phyloP scores from a whole-genome alignment of 2,329 filamentous ascomycete genomes.

The Phaeosphaeria sp. region DNA sequence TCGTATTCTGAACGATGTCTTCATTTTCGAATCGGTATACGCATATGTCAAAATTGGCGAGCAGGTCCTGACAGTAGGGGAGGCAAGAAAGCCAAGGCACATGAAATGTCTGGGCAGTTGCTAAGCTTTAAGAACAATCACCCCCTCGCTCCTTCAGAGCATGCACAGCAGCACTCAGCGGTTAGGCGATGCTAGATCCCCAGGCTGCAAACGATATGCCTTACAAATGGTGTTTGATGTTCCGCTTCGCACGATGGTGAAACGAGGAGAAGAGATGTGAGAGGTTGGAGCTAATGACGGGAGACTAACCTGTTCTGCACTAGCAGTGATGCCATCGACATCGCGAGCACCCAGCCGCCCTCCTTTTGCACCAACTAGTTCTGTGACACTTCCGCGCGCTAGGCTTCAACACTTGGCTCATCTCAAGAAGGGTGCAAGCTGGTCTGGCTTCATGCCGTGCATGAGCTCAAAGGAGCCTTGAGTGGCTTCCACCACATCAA shows the following conservation, averaged over 20 bases:
- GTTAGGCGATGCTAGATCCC: neutral
- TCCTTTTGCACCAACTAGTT: neutral
- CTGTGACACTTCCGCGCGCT: neutral
- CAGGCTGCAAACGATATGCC: slow-evolving; percentile 1
- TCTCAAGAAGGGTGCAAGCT: neutral
- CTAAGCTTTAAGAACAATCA: slow-evolving; percentile 2
- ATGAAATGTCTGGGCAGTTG: neutral
- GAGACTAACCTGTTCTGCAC: neutral
- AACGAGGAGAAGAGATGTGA: neutral
- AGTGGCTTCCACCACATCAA: no score
- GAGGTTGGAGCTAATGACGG: neutral
- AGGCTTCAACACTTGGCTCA: neutral
- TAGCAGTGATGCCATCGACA: neutral
- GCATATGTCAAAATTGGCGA: neutral
- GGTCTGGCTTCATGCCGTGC: neutral
- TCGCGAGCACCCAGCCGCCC: neutral
- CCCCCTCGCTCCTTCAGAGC: neutral
- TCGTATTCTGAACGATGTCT: neutral
- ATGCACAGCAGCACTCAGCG: neutral
- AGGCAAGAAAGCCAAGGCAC: slow-evolving; percentile 1
- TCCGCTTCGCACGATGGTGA: slow-evolving; percentile 4
- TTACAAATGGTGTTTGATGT: slow-evolving; percentile 9
- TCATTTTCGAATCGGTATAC: neutral
- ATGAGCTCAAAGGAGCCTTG: neutral
- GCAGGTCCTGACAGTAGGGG: neutral